Conservation (phyloP, 2,329 filamentous ascomycete genomes). For the Fusarium sp. region DNA sequence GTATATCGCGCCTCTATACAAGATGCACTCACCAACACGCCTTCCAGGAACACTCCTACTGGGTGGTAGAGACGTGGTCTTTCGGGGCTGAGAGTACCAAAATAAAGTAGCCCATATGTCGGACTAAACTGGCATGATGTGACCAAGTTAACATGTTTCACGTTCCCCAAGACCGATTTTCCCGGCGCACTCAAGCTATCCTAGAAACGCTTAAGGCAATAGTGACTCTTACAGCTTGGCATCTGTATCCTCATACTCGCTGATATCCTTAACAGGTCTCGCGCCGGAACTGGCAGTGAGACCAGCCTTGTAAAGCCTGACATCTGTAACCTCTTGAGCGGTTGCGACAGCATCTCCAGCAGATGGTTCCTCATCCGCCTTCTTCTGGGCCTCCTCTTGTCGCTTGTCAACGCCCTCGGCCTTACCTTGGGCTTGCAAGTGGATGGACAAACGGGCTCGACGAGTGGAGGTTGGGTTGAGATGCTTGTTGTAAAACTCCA, state of each 20-base stretch:
- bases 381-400: slow-evolving; percentile 58
- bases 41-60: neutral
- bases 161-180: neutral
- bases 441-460: slow-evolving; percentile 85
- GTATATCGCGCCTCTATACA: slow-evolving; percentile 25
- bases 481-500: slow-evolving; percentile 80
- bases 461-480: slow-evolving; percentile 78
- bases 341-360: slow-evolving; percentile 50
- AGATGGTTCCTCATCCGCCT: slow-evolving; percentile 48
- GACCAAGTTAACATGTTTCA: neutral
- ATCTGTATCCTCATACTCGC: slow-evolving; percentile 86
- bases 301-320: slow-evolving; percentile 81
- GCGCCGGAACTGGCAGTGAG: slow-evolving; percentile 79
- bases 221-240: slow-evolving; percentile 72
- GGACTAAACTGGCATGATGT: neutral
- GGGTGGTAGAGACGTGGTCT: neutral
- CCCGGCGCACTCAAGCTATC: slow-evolving; percentile 1
- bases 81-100: neutral
- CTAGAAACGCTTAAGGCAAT: slow-evolving; percentile 1
- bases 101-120: neutral
- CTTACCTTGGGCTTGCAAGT: slow-evolving; percentile 79
- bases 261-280: slow-evolving; percentile 77
- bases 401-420: slow-evolving; percentile 58
- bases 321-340: slow-evolving; percentile 76
- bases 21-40: slow-evolving; percentile 18